Evolutionary conservation across 176 grass and related monocot species (phyloP).

Genomic region (Urochloa ruziziensis): DNA sequence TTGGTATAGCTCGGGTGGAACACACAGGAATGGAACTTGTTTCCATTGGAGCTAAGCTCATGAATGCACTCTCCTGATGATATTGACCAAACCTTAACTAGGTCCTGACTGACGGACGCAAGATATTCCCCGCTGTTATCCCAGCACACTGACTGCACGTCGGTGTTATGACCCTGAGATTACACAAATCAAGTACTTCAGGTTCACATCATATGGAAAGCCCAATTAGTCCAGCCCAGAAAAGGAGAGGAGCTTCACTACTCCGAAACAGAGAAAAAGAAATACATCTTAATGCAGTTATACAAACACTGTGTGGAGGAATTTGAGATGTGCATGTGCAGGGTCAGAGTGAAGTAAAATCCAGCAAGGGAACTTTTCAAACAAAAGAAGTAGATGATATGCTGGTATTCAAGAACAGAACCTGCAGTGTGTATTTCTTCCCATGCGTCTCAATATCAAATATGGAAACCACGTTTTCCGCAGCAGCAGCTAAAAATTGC

Average conservation of each 20-base stretch:
- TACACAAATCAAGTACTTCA: constrained; percentile 33
- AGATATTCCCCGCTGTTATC: constrained; percentile 79
- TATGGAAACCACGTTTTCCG: constrained; percentile 71
- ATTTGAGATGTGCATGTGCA: not conserved
- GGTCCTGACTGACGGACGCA: constrained; percentile 94
- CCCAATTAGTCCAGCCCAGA: not conserved
- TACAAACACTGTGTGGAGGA: not conserved
- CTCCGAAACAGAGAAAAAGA: not conserved
- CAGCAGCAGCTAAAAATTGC: constrained; percentile 76
- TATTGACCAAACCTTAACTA: constrained; percentile 93
- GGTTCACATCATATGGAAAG: not conserved
- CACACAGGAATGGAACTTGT: constrained; percentile 96
- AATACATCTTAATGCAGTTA: not conserved
- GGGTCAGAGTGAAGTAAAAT: not conserved
- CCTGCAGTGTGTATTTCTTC: constrained; percentile 76
- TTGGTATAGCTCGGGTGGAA: constrained; percentile 86
- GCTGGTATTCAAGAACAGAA: constrained; percentile 27
- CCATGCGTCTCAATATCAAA: constrained; percentile 78
- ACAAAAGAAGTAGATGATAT: not conserved
- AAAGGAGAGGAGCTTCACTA: not conserved
- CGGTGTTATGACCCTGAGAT: constrained; percentile 69
- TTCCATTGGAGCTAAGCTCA: constrained; percentile 87
- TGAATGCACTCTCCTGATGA: constrained; percentile 84
- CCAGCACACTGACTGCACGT: constrained; percentile 96
- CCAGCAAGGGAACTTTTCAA: not conserved